phyloP scores from a whole-genome alignment of 208 protist genomes.

The Polymyxa betae region DNA sequence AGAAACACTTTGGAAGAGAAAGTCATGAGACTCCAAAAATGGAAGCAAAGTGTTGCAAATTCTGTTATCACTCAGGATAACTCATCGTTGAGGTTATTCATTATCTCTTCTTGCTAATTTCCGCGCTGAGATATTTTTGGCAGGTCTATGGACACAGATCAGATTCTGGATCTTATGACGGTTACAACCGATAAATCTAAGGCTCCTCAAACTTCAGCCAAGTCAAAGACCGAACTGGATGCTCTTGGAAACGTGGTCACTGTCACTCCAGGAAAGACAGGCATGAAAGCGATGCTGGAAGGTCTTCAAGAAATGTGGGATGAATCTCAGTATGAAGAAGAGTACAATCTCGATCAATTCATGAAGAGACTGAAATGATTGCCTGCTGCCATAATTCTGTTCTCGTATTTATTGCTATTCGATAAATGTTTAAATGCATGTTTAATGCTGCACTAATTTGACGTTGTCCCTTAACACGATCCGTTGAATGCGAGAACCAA shows the following conservation, averaged over 20 bases:
- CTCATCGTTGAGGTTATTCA: slow-evolving; percentile 57
- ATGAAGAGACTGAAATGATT: not conserved
- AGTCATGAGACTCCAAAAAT: slow-evolving; percentile 67
- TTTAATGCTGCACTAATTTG: no score
- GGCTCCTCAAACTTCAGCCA: not conserved
- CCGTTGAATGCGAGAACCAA: no score
- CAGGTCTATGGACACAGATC: slow-evolving; percentile 23
- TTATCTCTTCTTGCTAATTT: not conserved
- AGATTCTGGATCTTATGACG: slow-evolving; percentile 43
- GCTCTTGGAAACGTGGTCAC: slow-evolving; percentile 3
- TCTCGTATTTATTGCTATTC: no score
- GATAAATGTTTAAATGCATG: no score
- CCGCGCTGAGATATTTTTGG: not conserved
- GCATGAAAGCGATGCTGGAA: slow-evolving; percentile 37
- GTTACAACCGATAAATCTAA: not conserved
- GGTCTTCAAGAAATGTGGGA: slow-evolving; percentile 50
- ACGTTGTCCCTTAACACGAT: no score
- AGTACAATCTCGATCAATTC: slow-evolving; percentile 52
- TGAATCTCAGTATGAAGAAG: slow-evolving; percentile 48
- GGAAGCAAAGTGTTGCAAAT: slow-evolving; percentile 79
- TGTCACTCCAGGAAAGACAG: slow-evolving; percentile 4
- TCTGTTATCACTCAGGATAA: slow-evolving; percentile 79
- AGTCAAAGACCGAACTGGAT: not conserved
- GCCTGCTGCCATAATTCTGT: no score
- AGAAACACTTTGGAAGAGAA: slow-evolving; percentile 80